Base-by-base conservation (phyloP, 352 stramenopile species). In the Stramenopiles sp. region DNA sequence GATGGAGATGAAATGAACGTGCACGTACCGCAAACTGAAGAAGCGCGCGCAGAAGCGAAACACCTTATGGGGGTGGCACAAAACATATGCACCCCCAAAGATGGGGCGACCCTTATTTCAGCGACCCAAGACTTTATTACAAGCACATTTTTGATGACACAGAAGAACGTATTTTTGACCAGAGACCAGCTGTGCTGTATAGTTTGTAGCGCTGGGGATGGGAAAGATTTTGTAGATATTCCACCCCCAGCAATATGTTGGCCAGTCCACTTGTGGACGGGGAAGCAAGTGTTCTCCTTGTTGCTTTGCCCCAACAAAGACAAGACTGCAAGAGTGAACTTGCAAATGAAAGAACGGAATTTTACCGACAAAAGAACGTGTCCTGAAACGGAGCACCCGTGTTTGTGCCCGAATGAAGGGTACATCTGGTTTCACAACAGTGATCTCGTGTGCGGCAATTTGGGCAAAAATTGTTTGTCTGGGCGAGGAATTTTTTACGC, bases 1-100 rank as follows among this genome's bases (percentile, higher is more conserved):
- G 94, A 99, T 82, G 95, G 95, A 75, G 94, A 99, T 78, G 95
- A 98, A 80, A 99, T 99, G 94, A 99, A 99, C 82, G 96, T 99
- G 88, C 88, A 94, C 78, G 80, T 99, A 30, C 96, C 96, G 31
- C 96, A 99, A 83, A 99, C 94, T 0, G 94, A 99, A 78, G 95
- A 99, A 77, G 96, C 96, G 25, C 86, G 94, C 35, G 89, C 93
- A 1, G 96, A 99, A 80, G 95, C 95, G 0, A 90, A 89, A 75
- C 87, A 91, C 71, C 83, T 99, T 2, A 99, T 99, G 94, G 89
- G 89, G n/a, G 94, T 98, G 43, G 87, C 95, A 76, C 83, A 97
- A 48, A 98, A 98, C 80, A 79, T 99, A 37, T 95, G 97, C 34
- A 99, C 95, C 25, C 94, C 95, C 1, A 88, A 94, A 3, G 98